These are phyloP conservation scores for Patellifolia procumbens DNA, from an alignment of 179 eudicot genomes.

Conservation along the genomic window DNA sequence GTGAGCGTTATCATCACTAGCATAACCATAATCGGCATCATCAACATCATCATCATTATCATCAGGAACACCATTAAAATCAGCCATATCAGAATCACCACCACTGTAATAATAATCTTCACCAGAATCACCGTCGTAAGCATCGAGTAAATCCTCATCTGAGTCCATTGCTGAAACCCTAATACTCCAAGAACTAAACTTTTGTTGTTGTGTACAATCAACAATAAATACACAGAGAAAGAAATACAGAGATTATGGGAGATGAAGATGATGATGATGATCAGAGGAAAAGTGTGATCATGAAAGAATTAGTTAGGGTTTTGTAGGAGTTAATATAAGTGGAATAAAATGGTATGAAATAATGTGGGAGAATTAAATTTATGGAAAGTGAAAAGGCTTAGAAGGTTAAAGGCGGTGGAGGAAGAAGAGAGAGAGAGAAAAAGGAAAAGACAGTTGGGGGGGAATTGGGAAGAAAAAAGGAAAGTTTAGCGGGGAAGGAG, in stretches of 20 bases:
- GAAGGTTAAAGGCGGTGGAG: not conserved
- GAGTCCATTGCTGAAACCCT: conserved; percentile 46
- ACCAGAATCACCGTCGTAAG: conserved; percentile 48
- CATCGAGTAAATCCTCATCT: conserved; percentile 52
- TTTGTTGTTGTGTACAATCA: too few relatives aligned
- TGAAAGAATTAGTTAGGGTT: not conserved
- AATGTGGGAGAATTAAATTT: not conserved
- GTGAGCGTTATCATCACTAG: conserved; percentile 31
- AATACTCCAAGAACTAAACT: too few relatives aligned
- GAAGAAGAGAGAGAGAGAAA: not conserved
- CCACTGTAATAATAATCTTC: conserved; percentile 52
- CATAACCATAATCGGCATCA: conserved; percentile 42
- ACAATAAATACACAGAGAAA: too few relatives aligned
- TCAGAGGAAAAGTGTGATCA: not conserved
- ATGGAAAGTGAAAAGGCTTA: not conserved
- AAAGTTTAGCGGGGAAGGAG: not conserved
- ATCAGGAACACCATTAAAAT: conserved; percentile 27
- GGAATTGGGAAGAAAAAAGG: not conserved
- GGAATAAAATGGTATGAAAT: not conserved
- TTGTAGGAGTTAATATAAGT: too few relatives aligned
- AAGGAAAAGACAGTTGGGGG: too few relatives aligned
- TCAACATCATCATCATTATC: conserved; percentile 40
- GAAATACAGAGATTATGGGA: not conserved
- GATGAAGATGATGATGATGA: not conserved
- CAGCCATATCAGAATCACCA: conserved; percentile 39